Evolutionary conservation across 164 flowering plant genomes (phyloP).

Genomic region (Magnolia officinalis): DNA sequence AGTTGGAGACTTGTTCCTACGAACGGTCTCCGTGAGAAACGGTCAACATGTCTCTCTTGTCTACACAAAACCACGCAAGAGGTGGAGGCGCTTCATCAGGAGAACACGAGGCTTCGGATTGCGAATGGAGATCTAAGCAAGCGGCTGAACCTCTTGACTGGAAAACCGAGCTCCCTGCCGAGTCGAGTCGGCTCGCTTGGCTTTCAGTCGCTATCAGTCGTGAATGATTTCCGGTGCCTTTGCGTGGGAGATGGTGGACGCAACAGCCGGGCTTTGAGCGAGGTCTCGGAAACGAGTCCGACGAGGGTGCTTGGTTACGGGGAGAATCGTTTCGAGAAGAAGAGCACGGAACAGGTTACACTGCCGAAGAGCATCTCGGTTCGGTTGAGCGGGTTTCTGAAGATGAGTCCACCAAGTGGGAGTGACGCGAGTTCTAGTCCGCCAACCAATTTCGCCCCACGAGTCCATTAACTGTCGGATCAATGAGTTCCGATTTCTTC

Average conservation of each 20-base stretch:
- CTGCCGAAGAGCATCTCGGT: conserved; percentile 90
- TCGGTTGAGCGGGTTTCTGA: conserved; percentile 69
- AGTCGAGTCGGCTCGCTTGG: conserved; percentile 17
- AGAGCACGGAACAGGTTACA: conserved; percentile 32
- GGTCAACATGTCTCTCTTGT: no score
- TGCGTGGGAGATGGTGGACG: conserved; percentile 13
- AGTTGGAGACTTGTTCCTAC: no score
- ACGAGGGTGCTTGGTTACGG: conserved; percentile 44
- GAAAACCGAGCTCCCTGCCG: conserved; percentile 23
- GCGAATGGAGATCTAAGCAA: conserved; percentile 51
- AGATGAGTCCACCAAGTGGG: conserved; percentile 28
- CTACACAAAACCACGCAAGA: conserved; percentile 47
- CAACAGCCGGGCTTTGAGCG: conserved; percentile 16
- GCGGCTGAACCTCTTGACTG: conserved; percentile 35
- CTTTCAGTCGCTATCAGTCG: conserved; percentile 18
- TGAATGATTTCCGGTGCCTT: conserved; percentile 26
- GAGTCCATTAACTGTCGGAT: conserved; percentile 21
- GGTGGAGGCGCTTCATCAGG: conserved; percentile 50
- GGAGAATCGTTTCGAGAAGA: conserved; percentile 20
- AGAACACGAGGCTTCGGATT: conserved; percentile 53
- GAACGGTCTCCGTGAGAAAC: no score
- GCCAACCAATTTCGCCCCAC: conserved; percentile 21
- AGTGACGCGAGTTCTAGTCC: conserved; percentile 13
- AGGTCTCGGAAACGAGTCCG: conserved; percentile 38
- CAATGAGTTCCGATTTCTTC: conserved; percentile 21